phyloP scores from a whole-genome alignment of 225 moss, liverwort and hornwort genomes.

The Pleurozium schreberi region DNA sequence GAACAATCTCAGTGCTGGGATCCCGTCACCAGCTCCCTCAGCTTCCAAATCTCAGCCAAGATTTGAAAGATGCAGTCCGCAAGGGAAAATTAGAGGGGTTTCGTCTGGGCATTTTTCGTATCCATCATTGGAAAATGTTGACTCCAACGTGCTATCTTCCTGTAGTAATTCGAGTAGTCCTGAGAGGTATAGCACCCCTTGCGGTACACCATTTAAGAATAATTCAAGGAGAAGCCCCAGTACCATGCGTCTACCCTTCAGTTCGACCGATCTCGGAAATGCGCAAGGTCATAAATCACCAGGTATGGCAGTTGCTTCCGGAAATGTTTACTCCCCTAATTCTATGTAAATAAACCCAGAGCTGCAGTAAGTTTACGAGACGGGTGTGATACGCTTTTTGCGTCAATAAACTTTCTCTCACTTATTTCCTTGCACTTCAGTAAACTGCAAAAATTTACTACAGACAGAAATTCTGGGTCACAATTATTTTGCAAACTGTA shows the following conservation, averaged over 20 bases:
- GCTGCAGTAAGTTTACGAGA: neutral
- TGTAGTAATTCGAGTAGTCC: slow-evolving; percentile 26
- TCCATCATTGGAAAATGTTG: slow-evolving; percentile 16
- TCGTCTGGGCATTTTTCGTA: neutral
- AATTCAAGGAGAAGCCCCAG: neutral
- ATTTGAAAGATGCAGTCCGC: slow-evolving; percentile 17
- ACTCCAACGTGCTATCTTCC: slow-evolving; percentile 12
- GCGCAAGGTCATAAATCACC: neutral
- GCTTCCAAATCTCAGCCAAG: slow-evolving; percentile 1
- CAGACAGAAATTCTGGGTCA: neutral
- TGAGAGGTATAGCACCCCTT: slow-evolving; percentile 40
- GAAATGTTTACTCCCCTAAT: neutral
- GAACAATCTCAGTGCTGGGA: slow-evolving; percentile 31
- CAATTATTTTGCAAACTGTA: neutral
- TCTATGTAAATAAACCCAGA: neutral
- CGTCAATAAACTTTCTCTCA: neutral
- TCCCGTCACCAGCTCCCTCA: slow-evolving; percentile 7
- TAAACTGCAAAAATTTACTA: neutral
- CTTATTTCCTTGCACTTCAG: neutral
- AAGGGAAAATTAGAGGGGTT: neutral
- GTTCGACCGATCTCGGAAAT: neutral
- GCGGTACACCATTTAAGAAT: slow-evolving; percentile 1
- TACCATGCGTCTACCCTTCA: neutral
- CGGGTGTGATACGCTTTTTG: neutral
- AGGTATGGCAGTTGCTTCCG: neutral